phyloP scores from a whole-genome alignment of 805 yeast species.

The Lipomyces starkeyi region DNA sequence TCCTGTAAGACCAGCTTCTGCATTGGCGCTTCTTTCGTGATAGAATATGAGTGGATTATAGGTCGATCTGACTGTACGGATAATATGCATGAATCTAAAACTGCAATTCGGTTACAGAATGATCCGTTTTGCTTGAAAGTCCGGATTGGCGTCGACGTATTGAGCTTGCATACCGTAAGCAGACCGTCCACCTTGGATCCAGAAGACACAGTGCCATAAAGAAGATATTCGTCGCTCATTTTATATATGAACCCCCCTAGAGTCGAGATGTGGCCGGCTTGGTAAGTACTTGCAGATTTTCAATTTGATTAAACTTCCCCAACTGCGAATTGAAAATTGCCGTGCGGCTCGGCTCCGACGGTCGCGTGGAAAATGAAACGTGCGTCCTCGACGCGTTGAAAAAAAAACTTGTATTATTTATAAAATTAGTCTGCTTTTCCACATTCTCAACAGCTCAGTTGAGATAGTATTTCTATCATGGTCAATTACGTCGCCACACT shows the following conservation, averaged over 20 bases:
- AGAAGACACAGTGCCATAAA: slow-evolving; percentile 12
- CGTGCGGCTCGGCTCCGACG: too few relatives aligned
- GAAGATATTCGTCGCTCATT: slow-evolving; percentile 23
- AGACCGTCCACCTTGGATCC: slow-evolving; percentile 29
- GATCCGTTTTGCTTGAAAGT: slow-evolving; percentile 30
- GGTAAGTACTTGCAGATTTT: not conserved
- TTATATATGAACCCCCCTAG: not conserved
- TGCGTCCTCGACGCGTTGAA: too few relatives aligned
- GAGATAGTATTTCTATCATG: slow-evolving; percentile 5
- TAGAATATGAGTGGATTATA: slow-evolving; percentile 23
- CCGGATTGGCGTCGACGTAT: slow-evolving; percentile 4
- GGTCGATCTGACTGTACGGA: slow-evolving; percentile 28
- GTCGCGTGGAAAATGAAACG: too few relatives aligned
- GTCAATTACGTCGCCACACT: slow-evolving; percentile 19
- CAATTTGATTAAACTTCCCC: not conserved
- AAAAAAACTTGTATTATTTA: too few relatives aligned
- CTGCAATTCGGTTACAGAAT: slow-evolving; percentile 11
- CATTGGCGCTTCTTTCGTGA: slow-evolving; percentile 27
- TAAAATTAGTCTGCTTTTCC: too few relatives aligned
- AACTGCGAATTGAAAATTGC: too few relatives aligned
- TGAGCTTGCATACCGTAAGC: slow-evolving; percentile 13
- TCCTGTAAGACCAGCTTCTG: slow-evolving; percentile 85
- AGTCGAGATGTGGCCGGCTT: not conserved
- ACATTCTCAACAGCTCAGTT: too few relatives aligned
- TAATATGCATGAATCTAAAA: slow-evolving; percentile 12